Evolutionary conservation across 1,284 basidiomycete genomes (phyloP).

Genomic region (Marasmius tenuissimus): DNA sequence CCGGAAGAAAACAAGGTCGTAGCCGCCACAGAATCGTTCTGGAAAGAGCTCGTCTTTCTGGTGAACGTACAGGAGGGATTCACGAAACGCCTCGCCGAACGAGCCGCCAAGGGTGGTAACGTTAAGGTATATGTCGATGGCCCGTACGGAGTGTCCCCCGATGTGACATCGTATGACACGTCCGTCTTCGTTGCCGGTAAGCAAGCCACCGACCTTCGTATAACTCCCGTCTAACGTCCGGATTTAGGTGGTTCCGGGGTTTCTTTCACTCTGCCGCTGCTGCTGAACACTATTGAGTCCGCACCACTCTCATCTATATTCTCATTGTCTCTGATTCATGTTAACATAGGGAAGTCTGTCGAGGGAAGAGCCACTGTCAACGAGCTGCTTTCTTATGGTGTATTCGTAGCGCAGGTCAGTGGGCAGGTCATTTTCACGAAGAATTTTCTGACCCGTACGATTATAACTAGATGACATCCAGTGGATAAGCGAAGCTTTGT

Average conservation of each 20-base stretch:
- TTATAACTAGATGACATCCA: constrained; percentile 33
- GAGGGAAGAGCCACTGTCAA: not conserved
- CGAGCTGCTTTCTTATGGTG: constrained; percentile 40
- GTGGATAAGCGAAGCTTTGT: constrained; percentile 39
- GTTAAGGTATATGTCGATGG: constrained; percentile 50
- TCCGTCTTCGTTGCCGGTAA: constrained; percentile 52
- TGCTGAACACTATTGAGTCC: constrained; percentile 44
- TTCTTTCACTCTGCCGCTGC: constrained; percentile 47
- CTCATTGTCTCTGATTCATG: not conserved
- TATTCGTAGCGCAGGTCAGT: constrained; percentile 38
- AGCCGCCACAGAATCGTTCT: constrained; percentile 4
- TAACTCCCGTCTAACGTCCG: not conserved
- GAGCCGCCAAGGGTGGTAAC: constrained; percentile 27
- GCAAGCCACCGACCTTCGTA: constrained; percentile 8
- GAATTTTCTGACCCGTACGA: not conserved
- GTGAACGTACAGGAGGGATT: constrained; percentile 48
- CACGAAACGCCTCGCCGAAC: constrained; percentile 41
- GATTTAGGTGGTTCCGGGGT: constrained; percentile 48
- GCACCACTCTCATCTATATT: constrained; percentile 7
- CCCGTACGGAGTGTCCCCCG: constrained; percentile 51
- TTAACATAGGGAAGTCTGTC: not conserved
- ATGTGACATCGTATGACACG: constrained; percentile 41
- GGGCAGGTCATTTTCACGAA: not conserved
- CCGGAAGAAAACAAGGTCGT: not conserved
- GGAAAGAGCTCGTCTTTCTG: constrained; percentile 46